phyloP scores from a whole-genome alignment of 2,329 filamentous ascomycete species.

The Trichoderma koningiopsis region DNA sequence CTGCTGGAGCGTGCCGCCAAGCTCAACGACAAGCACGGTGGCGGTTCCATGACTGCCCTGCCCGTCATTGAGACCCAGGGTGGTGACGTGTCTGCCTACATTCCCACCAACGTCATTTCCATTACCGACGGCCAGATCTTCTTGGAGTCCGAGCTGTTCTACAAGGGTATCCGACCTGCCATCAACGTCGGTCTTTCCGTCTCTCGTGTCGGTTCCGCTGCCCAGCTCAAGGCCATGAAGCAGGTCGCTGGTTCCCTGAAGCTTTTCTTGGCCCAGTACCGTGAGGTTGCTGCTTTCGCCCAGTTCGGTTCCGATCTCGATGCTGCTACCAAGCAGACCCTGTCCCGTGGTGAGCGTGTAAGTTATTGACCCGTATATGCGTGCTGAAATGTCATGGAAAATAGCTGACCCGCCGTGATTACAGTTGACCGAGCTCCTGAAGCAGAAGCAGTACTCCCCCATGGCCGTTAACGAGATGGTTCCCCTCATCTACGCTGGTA shows the following conservation, averaged over 20 bases:
- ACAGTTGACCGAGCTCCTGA: constrained; percentile 90
- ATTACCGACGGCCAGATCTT: constrained; percentile 99
- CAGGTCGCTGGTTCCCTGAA: constrained; percentile 99
- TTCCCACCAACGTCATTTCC: constrained; percentile 99
- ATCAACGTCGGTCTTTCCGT: constrained; percentile 99
- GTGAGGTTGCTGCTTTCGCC: constrained; percentile 99
- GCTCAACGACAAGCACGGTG: constrained; percentile 94
- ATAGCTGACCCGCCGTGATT: constrained; percentile 29
- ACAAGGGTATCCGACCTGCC: constrained; percentile 99
- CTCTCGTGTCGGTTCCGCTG: constrained; percentile 98
- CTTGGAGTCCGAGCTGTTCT: constrained; percentile 98
- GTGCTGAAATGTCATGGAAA: neutral
- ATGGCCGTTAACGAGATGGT: constrained; percentile 99
- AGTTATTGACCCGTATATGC: constrained; percentile 42
- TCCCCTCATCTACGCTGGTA: constrained; percentile 98
- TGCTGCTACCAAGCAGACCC: constrained; percentile 97
- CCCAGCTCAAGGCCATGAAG: constrained; percentile 99
- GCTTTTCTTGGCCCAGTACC: constrained; percentile 99
- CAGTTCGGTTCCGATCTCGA: constrained; percentile 99
- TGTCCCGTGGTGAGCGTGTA: constrained; percentile 96
- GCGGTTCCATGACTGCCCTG: constrained; percentile 95
- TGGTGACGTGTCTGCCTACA: constrained; percentile 99
- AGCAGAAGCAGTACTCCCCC: constrained; percentile 99
- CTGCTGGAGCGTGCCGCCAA: constrained; percentile 99
- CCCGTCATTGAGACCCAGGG: constrained; percentile 99